Conservation (phyloP, 805 yeast genomes). For the Monosporozyma unispora region DNA sequence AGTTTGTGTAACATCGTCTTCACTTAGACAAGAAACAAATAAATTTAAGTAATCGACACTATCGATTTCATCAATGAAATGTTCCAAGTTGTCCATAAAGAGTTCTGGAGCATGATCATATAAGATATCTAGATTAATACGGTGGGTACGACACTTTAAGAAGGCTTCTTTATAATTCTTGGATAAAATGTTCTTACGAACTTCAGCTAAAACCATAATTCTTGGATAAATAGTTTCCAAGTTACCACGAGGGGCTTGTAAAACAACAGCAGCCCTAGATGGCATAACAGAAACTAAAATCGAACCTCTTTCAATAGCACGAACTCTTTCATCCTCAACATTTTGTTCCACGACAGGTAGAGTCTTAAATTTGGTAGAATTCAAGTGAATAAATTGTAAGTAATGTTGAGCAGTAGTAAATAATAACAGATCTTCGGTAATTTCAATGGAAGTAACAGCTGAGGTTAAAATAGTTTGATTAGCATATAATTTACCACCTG, state of each 20-base stretch:
- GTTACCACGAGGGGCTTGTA: constrained; percentile 95
- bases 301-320: constrained; percentile 89
- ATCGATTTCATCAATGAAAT: constrained; percentile 61
- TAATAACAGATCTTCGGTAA: constrained; percentile 62
- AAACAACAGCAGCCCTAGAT: constrained; percentile 66
- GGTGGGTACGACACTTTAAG: constrained; percentile 73
- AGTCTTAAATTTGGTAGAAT: constrained; percentile 33
- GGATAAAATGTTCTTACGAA: constrained; percentile 56
- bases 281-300: constrained; percentile 75
- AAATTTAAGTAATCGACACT: constrained; percentile 73
- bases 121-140: constrained; percentile 82
- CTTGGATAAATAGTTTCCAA: constrained; percentile 90
- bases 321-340: constrained; percentile 65
- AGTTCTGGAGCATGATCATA: constrained; percentile 77
- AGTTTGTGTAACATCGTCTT: constrained; percentile 75
- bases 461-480: constrained; percentile 50
- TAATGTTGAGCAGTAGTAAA: constrained; percentile 85
- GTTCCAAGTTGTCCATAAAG: constrained; percentile 54
- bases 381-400: constrained; percentile 71
- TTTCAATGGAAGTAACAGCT: constrained; percentile 73
- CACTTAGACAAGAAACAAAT: constrained; percentile 75
- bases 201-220: constrained; percentile 79
- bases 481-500: constrained; percentile 65
- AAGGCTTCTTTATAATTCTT: constrained; percentile 66
- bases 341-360: constrained; percentile 32